Evolutionary conservation across 306 rosid genomes (phyloP), one percentile per base, ranked within the genome.

Genomic region (Ammopiptanthus mongolicus): DNA sequence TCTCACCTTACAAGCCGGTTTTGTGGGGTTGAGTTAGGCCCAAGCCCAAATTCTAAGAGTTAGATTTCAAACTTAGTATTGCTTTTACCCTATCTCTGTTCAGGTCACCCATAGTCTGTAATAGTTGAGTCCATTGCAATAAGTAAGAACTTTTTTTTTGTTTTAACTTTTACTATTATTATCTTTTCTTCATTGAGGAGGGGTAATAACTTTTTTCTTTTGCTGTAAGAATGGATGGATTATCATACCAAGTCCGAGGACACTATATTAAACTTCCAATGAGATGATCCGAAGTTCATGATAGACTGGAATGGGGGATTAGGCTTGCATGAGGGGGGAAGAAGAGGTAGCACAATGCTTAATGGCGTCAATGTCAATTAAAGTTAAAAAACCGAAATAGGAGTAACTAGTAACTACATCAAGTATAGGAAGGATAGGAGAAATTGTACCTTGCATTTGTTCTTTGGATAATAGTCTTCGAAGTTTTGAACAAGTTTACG

Each of bases 391-490:
- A 34, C 41, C 57, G 56, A 18, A 42, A 42, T 12, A 65, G 68
- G 29, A 28, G 69, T 36, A 31, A 14, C 18, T 56, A 28, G 69
- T 36, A 31, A 14, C 18, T 56, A 21, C 21, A 60, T 31, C 47
- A 21, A 47, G 46, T 8, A 46, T 53, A 25, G 41, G 78, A 67
- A 67, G 57, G 59, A 22, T 33, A 29, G 57, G 58, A 52, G 53
- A 66, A 39, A 12, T 78, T 70, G 76, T 71, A 74, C 18, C 15
- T 31, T 12, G 31, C 59, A 56, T 60, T 31, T 19, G 12, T 53
- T 63, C 65, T 53, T 67, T 37, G n/a, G 63, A 77, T 60, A 42
- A 19, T 52, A 33, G 50, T 76, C 44, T 80, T 37, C 31, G 41
- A 56, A 47, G 50, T 61, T 71, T 19, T 50, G 34, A 25, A 36